These are phyloP conservation scores for Takashimella koratensis DNA, from an alignment of 1,284 basidiomycete species.

Conservation along the genomic window DNA sequence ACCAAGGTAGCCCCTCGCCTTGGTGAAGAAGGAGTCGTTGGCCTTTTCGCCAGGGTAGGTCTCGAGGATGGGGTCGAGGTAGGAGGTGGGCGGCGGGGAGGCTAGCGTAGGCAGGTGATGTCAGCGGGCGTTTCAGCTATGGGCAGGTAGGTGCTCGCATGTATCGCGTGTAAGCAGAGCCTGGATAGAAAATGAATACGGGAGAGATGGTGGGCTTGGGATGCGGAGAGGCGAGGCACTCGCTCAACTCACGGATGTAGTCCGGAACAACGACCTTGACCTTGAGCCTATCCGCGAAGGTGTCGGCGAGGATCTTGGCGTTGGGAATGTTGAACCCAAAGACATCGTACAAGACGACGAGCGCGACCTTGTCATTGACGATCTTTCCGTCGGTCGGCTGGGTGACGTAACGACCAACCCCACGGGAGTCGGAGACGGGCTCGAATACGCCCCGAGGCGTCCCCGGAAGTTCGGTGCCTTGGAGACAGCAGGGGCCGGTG, in stretches of 20 bases:
- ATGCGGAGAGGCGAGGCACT: background rate
- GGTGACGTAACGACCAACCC: slow-evolving; percentile 34
- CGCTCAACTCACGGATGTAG: slow-evolving; percentile 27
- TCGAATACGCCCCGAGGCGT: slow-evolving; percentile 23
- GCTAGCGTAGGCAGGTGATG: too few relatives aligned
- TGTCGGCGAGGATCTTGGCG: slow-evolving; percentile 62
- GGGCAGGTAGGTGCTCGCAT: too few relatives aligned
- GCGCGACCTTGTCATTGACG: slow-evolving; percentile 42
- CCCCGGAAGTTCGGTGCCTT: slow-evolving; percentile 22
- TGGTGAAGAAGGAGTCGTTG: slow-evolving; percentile 8
- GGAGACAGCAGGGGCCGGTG: slow-evolving; percentile 25
- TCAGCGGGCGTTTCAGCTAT: too few relatives aligned
- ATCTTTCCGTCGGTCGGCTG: slow-evolving; percentile 22
- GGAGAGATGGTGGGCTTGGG: background rate
- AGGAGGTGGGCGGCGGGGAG: slow-evolving; percentile 12
- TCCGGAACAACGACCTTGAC: slow-evolving; percentile 60
- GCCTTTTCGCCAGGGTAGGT: slow-evolving; percentile 23
- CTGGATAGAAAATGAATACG: too few relatives aligned
- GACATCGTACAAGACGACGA: slow-evolving; percentile 60
- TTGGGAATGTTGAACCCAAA: slow-evolving; percentile 59
- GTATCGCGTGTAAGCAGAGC: too few relatives aligned
- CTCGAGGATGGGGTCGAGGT: slow-evolving; percentile 17
- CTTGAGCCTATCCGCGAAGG: slow-evolving; percentile 54
- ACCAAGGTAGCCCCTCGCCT: slow-evolving; percentile 5
- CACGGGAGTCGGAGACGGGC: slow-evolving; percentile 2